Percentiles rank a stretch among this genome's conserved stretches.
phyloP scores from a whole-genome alignment of 352 stramenopile genomes.

The Globisporangium viniferum region DNA sequence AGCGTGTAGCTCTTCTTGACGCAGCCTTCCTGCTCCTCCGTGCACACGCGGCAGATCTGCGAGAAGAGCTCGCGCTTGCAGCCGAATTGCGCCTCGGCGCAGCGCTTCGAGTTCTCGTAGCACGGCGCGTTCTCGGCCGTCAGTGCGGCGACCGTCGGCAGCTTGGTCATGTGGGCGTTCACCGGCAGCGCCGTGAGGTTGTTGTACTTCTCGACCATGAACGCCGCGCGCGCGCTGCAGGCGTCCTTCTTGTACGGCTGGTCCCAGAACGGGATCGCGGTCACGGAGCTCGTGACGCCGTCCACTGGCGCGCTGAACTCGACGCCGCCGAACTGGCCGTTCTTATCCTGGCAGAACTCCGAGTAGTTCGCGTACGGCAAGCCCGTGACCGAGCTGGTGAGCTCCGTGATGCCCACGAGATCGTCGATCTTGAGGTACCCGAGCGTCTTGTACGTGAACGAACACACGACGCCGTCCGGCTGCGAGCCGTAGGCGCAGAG shows the following conservation, averaged over 20 bases:
- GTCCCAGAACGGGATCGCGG: conserved; percentile 50
- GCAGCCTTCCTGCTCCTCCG: conserved; percentile 19
- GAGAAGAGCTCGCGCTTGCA: conserved; percentile 51
- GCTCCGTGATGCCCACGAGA: conserved; percentile 63
- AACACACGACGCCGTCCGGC: conserved; percentile 60
- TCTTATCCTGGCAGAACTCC: conserved; percentile 48
- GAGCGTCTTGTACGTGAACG: conserved; percentile 58
- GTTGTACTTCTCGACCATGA: conserved; percentile 48
- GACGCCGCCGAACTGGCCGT: conserved; percentile 27
- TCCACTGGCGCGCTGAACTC: conserved; percentile 35
- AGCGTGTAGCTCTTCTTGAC: conserved; percentile 19
- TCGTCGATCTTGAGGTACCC: conserved; percentile 54
- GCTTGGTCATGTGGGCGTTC: conserved; percentile 32
- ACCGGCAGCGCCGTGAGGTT: conserved; percentile 7
- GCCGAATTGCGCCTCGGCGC: conserved; percentile 24
- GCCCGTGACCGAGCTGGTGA: conserved; percentile 25
- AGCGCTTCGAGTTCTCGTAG: conserved; percentile 44
- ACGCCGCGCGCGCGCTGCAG: conserved; percentile 29
- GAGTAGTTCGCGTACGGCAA: conserved; percentile 40
- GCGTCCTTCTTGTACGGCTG: conserved; percentile 30
- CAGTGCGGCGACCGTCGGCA: conserved; percentile 35
- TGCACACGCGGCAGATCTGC: conserved; percentile 52
- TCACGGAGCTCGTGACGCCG: conserved; percentile 14
- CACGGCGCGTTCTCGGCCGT: conserved; percentile 43
- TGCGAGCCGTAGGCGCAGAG: conserved; percentile 32